Conservation (phyloP, 768 basidiomycete species). For the Epithele typhae region DNA sequence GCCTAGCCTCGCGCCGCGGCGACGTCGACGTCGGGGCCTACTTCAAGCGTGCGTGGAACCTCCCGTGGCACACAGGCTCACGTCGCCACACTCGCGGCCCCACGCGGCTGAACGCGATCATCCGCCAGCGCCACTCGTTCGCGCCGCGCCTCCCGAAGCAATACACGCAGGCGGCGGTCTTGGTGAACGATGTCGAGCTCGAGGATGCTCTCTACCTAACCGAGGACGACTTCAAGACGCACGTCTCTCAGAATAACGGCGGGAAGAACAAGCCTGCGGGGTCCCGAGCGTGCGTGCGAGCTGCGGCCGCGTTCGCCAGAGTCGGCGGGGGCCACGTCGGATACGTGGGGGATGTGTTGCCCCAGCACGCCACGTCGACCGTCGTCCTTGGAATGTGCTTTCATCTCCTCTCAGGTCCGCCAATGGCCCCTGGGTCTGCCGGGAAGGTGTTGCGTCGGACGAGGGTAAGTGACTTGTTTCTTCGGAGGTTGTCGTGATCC, state of each 20-base stretch:
- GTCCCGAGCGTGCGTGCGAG: too few species aligned
- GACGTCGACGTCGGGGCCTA: slow-evolving; percentile 13
- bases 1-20: slow-evolving; percentile 18
- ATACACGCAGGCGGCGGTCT: slow-evolving; percentile 40
- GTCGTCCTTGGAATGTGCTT: slow-evolving; percentile 16
- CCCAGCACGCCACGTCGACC: slow-evolving; percentile 20
- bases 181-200: slow-evolving; percentile 27
- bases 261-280: slow-evolving; percentile 14
- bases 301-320: slow-evolving; percentile 10
- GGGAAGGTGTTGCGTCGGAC: not conserved
- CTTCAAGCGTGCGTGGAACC: slow-evolving; percentile 20
- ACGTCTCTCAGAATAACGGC: slow-evolving; percentile 16
- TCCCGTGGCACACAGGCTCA: slow-evolving; percentile 32
- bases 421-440: slow-evolving; percentile 10
- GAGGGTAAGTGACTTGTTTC: slow-evolving; percentile 1
- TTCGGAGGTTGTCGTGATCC: too few species aligned
- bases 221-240: slow-evolving; percentile 16
- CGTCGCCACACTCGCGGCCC: slow-evolving; percentile 38
- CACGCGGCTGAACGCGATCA: slow-evolving; percentile 23
- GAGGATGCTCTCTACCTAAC: slow-evolving; percentile 30
- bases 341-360: slow-evolving; percentile 33
- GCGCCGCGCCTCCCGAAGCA: slow-evolving; percentile 3
- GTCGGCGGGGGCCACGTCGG: slow-evolving; percentile 29
- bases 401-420: slow-evolving; percentile 4
- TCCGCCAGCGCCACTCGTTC: slow-evolving; percentile 3